Base-by-base conservation (phyloP, 805 yeast species). In the Pichia exigua region DNA sequence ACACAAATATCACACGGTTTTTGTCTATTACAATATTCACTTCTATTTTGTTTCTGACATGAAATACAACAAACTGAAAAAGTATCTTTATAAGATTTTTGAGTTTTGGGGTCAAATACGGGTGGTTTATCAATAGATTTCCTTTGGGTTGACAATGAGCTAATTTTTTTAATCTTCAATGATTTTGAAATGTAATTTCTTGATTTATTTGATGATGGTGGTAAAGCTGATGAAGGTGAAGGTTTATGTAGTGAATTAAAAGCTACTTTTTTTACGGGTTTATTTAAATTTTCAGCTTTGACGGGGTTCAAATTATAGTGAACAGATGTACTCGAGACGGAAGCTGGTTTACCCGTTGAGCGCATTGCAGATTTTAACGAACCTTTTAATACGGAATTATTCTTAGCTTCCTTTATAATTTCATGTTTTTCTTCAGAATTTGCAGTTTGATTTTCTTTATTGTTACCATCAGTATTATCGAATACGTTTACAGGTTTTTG, bases 1-100 rank as follows among this genome's bases (percentile, higher is more conserved):
- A 41, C 44, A 30, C 59, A 56, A 28, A 56, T 46, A 41, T 53
- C 52, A 45, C 59, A 56, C 26, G 48, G 49, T 43, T 49, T 44
- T 21, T 49, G 49, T 40, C 47, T 45, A 40, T 56, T 48, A 46
- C 59, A 56, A 46, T 46, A 43, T 2, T 43, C 40, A 9, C 48
- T 46, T 38, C 46, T 41, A 35, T 35, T 42, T 12, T 43, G 42
- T 35, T 47, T 49, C 8, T 46, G 24, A 44, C 59, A 56, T 12
- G 52, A 43, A 35, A 54, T 49, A 46, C 59, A 56, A 44, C 52
- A 46, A 18, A 40, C 21, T 20, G 48, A 40, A 46, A 32, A 52
- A 4, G 39, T 48, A 39, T 38, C 46, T 21, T 43, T 51, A 44
- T 39, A 49, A 45, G 17, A 20, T 38, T 51, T 51, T 40, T 51